Percentiles rank a stretch among this genome's conserved stretches.
Evolutionary conservation across 306 rosid genomes (phyloP).

Genomic region (Hippophae rhamnoides): DNA sequence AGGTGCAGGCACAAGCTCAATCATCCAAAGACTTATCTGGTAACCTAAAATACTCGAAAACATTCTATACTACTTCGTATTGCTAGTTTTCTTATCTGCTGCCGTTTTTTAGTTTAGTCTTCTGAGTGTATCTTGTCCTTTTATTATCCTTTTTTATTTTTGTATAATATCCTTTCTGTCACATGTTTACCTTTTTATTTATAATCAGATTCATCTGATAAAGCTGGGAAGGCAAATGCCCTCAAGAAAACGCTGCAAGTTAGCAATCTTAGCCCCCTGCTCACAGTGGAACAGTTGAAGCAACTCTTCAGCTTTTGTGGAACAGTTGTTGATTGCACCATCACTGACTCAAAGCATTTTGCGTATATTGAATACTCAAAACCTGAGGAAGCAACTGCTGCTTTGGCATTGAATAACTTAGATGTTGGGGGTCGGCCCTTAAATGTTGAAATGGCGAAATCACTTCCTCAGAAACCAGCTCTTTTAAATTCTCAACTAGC

Average conservation of each 20-base stretch:
- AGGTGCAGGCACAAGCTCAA: conserved; percentile 73
- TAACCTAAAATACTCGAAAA: conserved; percentile 22
- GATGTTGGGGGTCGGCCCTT: conserved; percentile 98
- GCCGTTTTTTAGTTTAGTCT: conserved; percentile 4
- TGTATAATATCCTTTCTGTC: conserved; percentile 4
- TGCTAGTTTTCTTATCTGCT: conserved; percentile 1
- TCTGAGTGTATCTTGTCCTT: neutral
- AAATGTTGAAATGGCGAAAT: conserved; percentile 99
- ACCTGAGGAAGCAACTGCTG: conserved; percentile 87
- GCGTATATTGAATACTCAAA: conserved; percentile 96
- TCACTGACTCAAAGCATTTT: conserved; percentile 96
- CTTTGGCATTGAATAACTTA: conserved; percentile 83
- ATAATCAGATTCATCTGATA: conserved; percentile 60
- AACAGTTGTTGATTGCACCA: conserved; percentile 85
- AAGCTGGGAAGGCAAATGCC: conserved; percentile 59
- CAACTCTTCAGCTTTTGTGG: conserved; percentile 95
- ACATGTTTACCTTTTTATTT: conserved; percentile 10
- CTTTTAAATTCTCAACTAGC: conserved; percentile 41
- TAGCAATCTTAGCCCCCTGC: conserved; percentile 99
- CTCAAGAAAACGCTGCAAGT: conserved; percentile 94
- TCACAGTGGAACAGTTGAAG: conserved; percentile 88
- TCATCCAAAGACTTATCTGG: conserved; percentile 76
- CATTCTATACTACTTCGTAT: neutral
- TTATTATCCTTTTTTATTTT: neutral
- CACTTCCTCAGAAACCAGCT: conserved; percentile 70